Evolutionary conservation across 306 rosid genomes (phyloP), one percentile per base, ranked within the genome.

Genomic region (Acacia melanoxylon): DNA sequence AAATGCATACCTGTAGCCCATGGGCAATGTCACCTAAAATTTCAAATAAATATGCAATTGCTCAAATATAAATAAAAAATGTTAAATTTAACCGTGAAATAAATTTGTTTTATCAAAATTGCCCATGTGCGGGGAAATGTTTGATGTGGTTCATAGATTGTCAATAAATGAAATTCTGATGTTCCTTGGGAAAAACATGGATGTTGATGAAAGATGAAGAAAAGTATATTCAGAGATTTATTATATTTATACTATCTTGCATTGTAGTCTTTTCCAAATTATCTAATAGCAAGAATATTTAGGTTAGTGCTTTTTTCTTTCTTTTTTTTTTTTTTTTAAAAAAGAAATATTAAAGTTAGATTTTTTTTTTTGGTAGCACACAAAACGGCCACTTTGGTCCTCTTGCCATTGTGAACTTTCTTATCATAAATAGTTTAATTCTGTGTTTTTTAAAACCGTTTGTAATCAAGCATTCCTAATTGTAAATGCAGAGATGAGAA

Each of bases 401-500:
- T 85, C 6, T 49, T 82, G 59, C 35, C 74, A 27, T 58, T 79
- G 46, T 80, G 37, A 80, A 62, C 62, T 68, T 19, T 61, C 4
- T 68, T 76, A 54, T 45, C 40, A 68, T 44, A 22, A 33, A 11
- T 48, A 72, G 33, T 74, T 40, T 78, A 25, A n/a, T n/a, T 54
- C 76, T 10, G 48, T 84, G 37, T 41, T 12, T 42, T 33, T 4
- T 4, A 37, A 58, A 37, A 44, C 27, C n/a, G 10, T 41, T 42
- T 41, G 33, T 31, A 42, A 5, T 70, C 56, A 70, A 2, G 10
- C 44, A 8, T 3, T 66, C 13, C 6, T 44, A 5, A 44, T 70
- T n/a, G 66, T 77, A 56, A 80, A 35, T 82, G 78, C 72, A 94
- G 98, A 89, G 93, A 95, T 79, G 98, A 93, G 84, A 91, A 91